A percentile compares a stretch with the other conserved stretches of the same genome.
Conservation (phyloP, 192 early-diverging fungal species). For the Entomortierella parvispora region DNA sequence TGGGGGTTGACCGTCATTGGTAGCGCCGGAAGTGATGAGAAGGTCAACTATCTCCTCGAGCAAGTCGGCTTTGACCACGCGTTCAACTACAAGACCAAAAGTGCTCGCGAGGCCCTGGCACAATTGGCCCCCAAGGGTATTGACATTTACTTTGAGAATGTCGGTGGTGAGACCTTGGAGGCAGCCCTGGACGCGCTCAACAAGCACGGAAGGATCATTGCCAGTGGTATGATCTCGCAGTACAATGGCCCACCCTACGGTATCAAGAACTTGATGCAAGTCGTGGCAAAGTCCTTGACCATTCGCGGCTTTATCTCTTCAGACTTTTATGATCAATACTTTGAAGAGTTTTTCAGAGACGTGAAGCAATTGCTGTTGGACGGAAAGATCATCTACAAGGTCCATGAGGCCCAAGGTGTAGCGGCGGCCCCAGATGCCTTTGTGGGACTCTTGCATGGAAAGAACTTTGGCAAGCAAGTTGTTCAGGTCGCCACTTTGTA, state of each 20-base stretch:
- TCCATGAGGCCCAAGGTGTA: slow-evolving; percentile 34
- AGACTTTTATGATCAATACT: slow-evolving; percentile 46
- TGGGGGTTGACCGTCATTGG: slow-evolving; percentile 80
- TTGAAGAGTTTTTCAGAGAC: slow-evolving; percentile 29
- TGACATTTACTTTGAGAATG: slow-evolving; percentile 89
- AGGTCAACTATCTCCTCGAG: slow-evolving; percentile 70
- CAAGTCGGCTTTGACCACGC: slow-evolving; percentile 76
- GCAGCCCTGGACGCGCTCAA: slow-evolving; percentile 74
- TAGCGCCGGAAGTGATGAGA: slow-evolving; percentile 78
- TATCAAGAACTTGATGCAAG: slow-evolving; percentile 65
- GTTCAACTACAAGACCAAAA: slow-evolving; percentile 87
- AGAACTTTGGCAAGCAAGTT: slow-evolving; percentile 75
- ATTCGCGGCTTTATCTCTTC: slow-evolving; percentile 72
- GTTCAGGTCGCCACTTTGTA: slow-evolving; percentile 59
- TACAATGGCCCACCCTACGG: slow-evolving; percentile 70
- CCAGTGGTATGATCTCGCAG: slow-evolving; percentile 83
- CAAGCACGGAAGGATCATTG: slow-evolving; percentile 68
- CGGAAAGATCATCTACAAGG: slow-evolving; percentile 35
- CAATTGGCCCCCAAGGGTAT: slow-evolving; percentile 80
- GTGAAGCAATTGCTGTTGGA: slow-evolving; percentile 27
- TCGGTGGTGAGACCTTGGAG: slow-evolving; percentile 84
- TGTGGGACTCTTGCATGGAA: slow-evolving; percentile 66
- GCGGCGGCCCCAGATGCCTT: slow-evolving; percentile 62
- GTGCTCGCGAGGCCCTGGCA: slow-evolving; percentile 59
- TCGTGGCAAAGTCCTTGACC: slow-evolving; percentile 65